phyloP scores from a whole-genome alignment of 2,329 filamentous ascomycete genomes.

The Metarhizium brunneum region DNA sequence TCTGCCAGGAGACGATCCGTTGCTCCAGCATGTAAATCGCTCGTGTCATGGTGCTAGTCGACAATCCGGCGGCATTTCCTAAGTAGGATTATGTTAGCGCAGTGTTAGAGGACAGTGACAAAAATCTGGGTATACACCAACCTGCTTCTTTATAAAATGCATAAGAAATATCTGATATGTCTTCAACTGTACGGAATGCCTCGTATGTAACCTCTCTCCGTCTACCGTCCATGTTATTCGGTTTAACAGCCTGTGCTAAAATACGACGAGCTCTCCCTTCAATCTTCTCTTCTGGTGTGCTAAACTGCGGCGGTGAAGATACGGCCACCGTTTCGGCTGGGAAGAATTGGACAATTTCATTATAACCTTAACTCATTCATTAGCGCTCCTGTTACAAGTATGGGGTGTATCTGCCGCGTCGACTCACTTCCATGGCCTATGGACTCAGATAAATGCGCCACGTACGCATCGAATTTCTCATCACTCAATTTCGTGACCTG shows the following conservation, averaged over 20 bases:
- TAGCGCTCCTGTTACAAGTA: background rate
- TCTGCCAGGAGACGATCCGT: slow-evolving; percentile 25
- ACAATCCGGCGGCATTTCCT: slow-evolving; percentile 23
- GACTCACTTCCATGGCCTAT: slow-evolving; percentile 23
- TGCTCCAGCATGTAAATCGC: slow-evolving; percentile 30
- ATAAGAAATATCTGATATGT: slow-evolving; percentile 21
- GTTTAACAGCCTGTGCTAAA: slow-evolving; percentile 11
- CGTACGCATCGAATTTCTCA: slow-evolving; percentile 56
- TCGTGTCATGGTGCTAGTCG: slow-evolving; percentile 22
- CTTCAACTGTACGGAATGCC: slow-evolving; percentile 20
- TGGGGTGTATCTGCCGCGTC: background rate
- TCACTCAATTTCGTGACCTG: slow-evolving; percentile 54
- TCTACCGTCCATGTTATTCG: background rate
- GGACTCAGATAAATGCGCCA: slow-evolving; percentile 32
- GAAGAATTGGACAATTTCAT: slow-evolving; percentile 25
- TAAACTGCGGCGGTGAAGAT: slow-evolving; percentile 9
- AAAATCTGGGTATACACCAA: slow-evolving; percentile 12
- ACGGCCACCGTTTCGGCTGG: slow-evolving; percentile 17
- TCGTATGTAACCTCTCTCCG: slow-evolving; percentile 14
- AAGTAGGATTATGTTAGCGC: slow-evolving; percentile 1
- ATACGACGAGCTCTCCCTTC: slow-evolving; percentile 13
- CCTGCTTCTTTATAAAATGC: slow-evolving; percentile 24
- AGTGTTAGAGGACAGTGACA: background rate
- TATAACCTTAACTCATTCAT: slow-evolving; percentile 13
- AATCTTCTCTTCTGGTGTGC: slow-evolving; percentile 16